Evolutionary conservation across 2,329 filamentous ascomycete genomes (phyloP).

Genomic region (Aspergillus tanneri): DNA sequence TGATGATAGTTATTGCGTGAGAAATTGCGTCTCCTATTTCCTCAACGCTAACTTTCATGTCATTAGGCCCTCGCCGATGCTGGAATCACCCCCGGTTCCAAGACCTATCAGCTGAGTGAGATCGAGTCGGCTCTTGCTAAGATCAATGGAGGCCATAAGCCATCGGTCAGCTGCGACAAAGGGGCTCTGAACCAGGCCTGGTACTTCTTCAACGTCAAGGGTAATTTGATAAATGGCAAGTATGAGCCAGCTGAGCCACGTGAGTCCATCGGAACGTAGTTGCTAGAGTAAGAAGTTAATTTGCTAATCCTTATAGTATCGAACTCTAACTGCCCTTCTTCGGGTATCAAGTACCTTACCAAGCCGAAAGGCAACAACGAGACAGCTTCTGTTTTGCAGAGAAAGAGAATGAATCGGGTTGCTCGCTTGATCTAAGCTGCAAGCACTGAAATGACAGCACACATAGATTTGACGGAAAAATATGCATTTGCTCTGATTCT

Average conservation of each 20-base stretch:
- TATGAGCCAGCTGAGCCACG: slow-evolving; percentile 58
- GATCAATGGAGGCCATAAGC: slow-evolving; percentile 49
- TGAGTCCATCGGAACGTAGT: too few relatives aligned
- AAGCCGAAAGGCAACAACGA: slow-evolving; percentile 42
- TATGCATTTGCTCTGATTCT: too few relatives aligned
- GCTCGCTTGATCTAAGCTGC: slow-evolving; percentile 1
- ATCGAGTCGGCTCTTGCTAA: slow-evolving; percentile 53
- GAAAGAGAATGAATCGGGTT: not conserved
- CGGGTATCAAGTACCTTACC: slow-evolving; percentile 64
- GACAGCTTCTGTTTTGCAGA: not conserved
- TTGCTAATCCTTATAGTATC: slow-evolving; percentile 21
- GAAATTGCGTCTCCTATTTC: not conserved
- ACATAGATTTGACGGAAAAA: too few relatives aligned
- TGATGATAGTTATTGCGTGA: too few relatives aligned
- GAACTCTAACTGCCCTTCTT: slow-evolving; percentile 60
- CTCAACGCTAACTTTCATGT: not conserved
- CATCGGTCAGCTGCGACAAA: slow-evolving; percentile 53
- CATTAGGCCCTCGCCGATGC: slow-evolving; percentile 52
- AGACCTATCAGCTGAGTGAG: slow-evolving; percentile 52
- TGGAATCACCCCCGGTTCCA: slow-evolving; percentile 53
- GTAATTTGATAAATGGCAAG: slow-evolving; percentile 59
- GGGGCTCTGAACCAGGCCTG: slow-evolving; percentile 55
- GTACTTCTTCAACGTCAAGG: slow-evolving; percentile 55
- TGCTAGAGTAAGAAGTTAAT: not conserved
- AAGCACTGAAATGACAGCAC: too few relatives aligned